Percentiles rank a stretch among this genome's conserved stretches.
Evolutionary conservation across 2,329 filamentous ascomycete species (phyloP).

Genomic region (Cladosporium sp.): DNA sequence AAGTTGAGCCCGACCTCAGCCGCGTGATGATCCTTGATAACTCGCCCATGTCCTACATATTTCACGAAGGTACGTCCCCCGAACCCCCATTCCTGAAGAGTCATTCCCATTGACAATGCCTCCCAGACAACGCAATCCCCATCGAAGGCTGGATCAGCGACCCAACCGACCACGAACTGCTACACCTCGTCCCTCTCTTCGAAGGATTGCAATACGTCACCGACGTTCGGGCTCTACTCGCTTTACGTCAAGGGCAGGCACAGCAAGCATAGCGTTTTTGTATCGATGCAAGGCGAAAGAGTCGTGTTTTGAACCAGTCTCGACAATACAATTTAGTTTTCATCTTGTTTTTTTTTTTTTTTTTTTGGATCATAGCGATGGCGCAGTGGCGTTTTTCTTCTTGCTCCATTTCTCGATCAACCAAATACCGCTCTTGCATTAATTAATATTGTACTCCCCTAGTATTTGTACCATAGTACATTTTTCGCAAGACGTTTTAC

Average conservation of each 20-base stretch:
- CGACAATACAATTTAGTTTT: neutral
- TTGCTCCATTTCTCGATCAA: neutral
- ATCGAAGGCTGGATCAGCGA: constrained; percentile 99
- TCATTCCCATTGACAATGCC: constrained; percentile 1
- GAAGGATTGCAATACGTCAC: constrained; percentile 96
- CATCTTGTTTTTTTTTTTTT: neutral
- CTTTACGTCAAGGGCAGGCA: constrained; percentile 66
- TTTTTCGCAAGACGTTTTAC: too few species aligned
- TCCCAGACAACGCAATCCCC: constrained; percentile 95
- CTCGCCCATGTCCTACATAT: constrained; percentile 95
- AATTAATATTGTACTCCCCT: neutral
- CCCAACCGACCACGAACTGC: constrained; percentile 89
- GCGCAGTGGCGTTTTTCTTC: constrained; percentile 10
- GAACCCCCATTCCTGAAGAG: neutral
- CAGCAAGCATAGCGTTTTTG: constrained; percentile 9
- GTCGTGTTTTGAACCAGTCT: neutral
- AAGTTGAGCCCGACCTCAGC: constrained; percentile 92
- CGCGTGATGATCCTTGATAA: constrained; percentile 99
- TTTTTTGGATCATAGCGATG: constrained; percentile 11
- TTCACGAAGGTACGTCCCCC: constrained; percentile 78
- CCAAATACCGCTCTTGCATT: neutral
- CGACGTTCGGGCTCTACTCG: constrained; percentile 86
- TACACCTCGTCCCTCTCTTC: constrained; percentile 86
- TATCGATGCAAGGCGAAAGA: too few species aligned
- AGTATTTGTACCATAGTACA: neutral